These are phyloP conservation scores for Thalassiosira profunda DNA, from an alignment of 108 stramenopile genomes.

Conservation along the genomic window DNA sequence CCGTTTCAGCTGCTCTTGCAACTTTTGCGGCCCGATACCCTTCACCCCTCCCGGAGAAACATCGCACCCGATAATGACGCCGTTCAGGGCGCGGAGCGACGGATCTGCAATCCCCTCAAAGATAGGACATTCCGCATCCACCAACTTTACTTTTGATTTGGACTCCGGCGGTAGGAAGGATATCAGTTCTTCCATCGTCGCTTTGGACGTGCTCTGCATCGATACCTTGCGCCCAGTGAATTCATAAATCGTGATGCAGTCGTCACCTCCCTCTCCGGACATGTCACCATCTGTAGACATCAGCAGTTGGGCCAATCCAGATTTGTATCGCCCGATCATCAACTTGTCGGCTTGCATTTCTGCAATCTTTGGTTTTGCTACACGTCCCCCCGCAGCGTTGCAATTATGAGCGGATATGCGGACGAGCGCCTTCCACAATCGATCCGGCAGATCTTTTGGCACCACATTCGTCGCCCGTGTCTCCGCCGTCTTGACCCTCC, in stretches of 20 bases:
- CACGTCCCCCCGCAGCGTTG: conserved; percentile 6
- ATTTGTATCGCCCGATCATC: conserved; percentile 1
- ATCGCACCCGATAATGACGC: conserved; percentile 15
- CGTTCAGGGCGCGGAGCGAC: not conserved
- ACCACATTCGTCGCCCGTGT: conserved; percentile 19
- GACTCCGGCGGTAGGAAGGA: conserved; percentile 5
- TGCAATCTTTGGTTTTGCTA: not conserved
- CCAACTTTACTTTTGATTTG: not conserved
- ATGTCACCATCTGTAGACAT: conserved; percentile 18
- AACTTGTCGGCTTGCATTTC: conserved; percentile 17
- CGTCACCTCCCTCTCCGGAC: not conserved
- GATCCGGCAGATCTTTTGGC: conserved; percentile 6
- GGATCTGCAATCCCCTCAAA: conserved; percentile 13
- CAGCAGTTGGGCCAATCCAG: not conserved
- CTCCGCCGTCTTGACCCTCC: conserved; percentile 10
- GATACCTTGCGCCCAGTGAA: not conserved
- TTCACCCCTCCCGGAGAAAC: conserved; percentile 4
- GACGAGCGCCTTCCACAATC: not conserved
- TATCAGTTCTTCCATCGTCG: not conserved
- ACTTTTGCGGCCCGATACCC: not conserved
- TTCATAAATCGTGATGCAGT: conserved; percentile 3
- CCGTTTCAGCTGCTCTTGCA: not conserved
- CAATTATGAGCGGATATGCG: conserved; percentile 15
- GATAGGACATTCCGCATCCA: not conserved
- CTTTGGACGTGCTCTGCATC: conserved; percentile 4